Base-by-base conservation (phyloP, 306 rosid species). In the Medicago ruthenica region DNA sequence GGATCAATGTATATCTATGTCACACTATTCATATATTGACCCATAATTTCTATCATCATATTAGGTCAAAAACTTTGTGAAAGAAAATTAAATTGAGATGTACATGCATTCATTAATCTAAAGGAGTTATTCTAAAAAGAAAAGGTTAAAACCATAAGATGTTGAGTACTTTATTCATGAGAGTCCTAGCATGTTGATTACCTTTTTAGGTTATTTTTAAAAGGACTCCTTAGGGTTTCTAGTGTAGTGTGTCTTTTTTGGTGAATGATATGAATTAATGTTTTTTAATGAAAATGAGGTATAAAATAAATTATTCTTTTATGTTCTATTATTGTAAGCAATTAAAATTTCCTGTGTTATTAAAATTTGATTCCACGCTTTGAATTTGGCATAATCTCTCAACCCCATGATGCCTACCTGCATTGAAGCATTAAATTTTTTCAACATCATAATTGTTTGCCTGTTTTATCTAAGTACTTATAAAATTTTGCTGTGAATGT, bases 391-490 rank as follows among this genome's bases (percentile, higher is more conserved):
- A 71, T 45, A 66, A 57, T 71, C 60, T 64, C 71, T 42, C 65
- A 18, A 65, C 54, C 70, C 70, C 81, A 62, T 63, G 66, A 76
- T 81, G 53, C 81, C 69, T 17, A 69, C 77, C 40, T 20, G 65
- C 50, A 20, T 60, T 39, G 41, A 57, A 55, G 71, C 21, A 71
- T 17, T 75, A 45, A 71, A 71, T 10, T n/a, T 47, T 47, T 45
- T 76, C 50, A 61, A 66, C 82, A 71, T 74, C 82, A 82, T 82
- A 58, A 82, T 65, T 65, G 71, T 66, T 76, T 71, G 17, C 79
- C 82, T 9, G 27, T 57, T 82, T 82, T 68, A 64, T 58, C 79
- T 37, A 21, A 53, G 75, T 73, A 73, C 76, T 54, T 72, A 71
- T 51, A 67, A 55, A 81, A 34, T 13, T 14, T 65, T 71, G 79